These are phyloP conservation scores for Intubia oerlemansii DNA, from an alignment of 2,329 filamentous ascomycete species.

Conservation along the genomic window DNA sequence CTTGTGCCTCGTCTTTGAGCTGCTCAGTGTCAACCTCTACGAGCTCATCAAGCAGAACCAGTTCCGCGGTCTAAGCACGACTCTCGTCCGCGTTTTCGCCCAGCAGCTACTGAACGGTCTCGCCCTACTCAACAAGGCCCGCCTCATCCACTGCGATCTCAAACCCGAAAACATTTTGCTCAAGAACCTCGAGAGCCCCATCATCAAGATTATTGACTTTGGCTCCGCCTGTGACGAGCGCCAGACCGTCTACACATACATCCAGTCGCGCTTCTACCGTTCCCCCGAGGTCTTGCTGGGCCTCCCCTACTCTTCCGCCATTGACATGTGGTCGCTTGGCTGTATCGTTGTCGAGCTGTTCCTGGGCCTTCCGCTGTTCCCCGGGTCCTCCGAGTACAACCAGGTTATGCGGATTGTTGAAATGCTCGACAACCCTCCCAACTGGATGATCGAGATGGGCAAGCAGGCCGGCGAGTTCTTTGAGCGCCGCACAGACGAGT, in stretches of 20 bases:
- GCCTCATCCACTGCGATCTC: constrained; percentile 91
- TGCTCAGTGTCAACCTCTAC: constrained; percentile 92
- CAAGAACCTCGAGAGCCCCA: constrained; percentile 95
- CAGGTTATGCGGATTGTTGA: constrained; percentile 93
- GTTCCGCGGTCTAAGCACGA: constrained; percentile 91
- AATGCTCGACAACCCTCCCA: constrained; percentile 90
- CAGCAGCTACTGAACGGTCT: constrained; percentile 89
- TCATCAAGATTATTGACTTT: constrained; percentile 99
- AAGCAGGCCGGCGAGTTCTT: constrained; percentile 97
- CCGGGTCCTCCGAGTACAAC: constrained; percentile 95
- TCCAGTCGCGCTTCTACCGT: constrained; percentile 93
- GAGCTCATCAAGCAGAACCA: constrained; percentile 99
- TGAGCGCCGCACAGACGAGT: constrained; percentile 81
- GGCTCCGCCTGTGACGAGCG: constrained; percentile 95
- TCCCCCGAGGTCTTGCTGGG: constrained; percentile 93
- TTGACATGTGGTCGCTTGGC: constrained; percentile 98
- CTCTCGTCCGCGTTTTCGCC: constrained; percentile 87
- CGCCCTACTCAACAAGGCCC: constrained; percentile 82
- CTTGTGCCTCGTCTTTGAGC: constrained; percentile 86
- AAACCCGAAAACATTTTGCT: constrained; percentile 96
- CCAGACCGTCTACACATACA: constrained; percentile 97
- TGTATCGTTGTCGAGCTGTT: constrained; percentile 98
- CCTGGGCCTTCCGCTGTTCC: constrained; percentile 81
- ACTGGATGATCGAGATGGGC: constrained; percentile 98
- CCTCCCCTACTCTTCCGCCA: constrained; percentile 89